phyloP scores from a whole-genome alignment of 2,329 filamentous ascomycete genomes.

The Amauroascus verrucosus region DNA sequence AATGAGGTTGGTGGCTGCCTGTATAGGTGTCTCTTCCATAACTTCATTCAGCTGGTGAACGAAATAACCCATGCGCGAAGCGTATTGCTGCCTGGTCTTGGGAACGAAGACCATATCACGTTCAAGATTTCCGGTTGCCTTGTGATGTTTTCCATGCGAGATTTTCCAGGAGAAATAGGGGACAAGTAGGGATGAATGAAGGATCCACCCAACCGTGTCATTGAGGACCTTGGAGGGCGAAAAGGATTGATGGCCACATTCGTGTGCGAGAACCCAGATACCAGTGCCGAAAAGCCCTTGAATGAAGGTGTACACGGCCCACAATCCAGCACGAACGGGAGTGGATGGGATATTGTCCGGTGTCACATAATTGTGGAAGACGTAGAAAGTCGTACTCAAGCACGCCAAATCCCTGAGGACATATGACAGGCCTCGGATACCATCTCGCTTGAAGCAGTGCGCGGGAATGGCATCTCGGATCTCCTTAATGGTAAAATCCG shows the following conservation, averaged over 20 bases:
- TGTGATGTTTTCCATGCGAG: conserved; percentile 98
- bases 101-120: conserved; percentile 99
- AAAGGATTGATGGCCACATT: conserved; percentile 96
- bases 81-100: conserved; percentile 73
- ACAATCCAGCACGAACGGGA: conserved; percentile 54
- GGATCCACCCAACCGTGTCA: conserved; percentile 83
- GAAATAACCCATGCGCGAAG: conserved; percentile 60
- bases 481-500: conserved; percentile 95
- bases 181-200: conserved; percentile 79
- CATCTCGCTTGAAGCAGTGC: conserved; percentile 91
- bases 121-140: conserved; percentile 93
- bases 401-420: conserved; percentile 69
- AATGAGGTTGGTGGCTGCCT: conserved; percentile 63
- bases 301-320: conserved; percentile 61
- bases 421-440: conserved; percentile 63
- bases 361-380: conserved; percentile 84
- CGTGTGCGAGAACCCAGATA: conserved; percentile 91
- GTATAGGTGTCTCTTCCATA: conserved; percentile 86
- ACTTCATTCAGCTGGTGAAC: conserved; percentile 78
- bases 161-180: conserved; percentile 99
- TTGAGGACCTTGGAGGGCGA: conserved; percentile 85
- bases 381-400: conserved; percentile 66
- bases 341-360: conserved; percentile 68
- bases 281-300: conserved; percentile 92
- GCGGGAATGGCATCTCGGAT: conserved; percentile 94